phyloP scores from a whole-genome alignment of 768 basidiomycete genomes.

The Pleurotus tuoliensis region DNA sequence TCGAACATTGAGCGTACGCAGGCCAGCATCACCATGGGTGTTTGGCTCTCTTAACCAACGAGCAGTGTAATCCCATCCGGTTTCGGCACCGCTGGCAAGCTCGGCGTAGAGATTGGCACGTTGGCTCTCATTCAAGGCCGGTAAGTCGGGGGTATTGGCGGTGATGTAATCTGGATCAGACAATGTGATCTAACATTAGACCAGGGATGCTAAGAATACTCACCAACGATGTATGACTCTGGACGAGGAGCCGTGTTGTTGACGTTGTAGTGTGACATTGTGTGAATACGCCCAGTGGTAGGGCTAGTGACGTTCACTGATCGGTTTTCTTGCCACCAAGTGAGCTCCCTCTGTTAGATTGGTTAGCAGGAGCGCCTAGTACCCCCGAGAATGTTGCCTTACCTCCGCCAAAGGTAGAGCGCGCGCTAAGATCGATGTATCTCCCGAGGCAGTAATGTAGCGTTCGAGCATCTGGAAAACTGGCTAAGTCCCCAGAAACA shows the following conservation, averaged over 20 bases:
- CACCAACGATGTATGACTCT: slow-evolving; percentile 71
- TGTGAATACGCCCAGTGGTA: slow-evolving; percentile 60
- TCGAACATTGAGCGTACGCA: slow-evolving; percentile 69
- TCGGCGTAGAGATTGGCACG: slow-evolving; percentile 74
- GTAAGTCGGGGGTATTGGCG: slow-evolving; percentile 59
- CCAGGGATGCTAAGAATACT: slow-evolving; percentile 9
- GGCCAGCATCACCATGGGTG: slow-evolving; percentile 42
- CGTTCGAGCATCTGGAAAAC: slow-evolving; percentile 72
- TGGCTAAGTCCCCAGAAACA: background rate
- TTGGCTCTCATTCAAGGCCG: slow-evolving; percentile 55
- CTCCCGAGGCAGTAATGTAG: slow-evolving; percentile 72
- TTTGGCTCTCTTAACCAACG: slow-evolving; percentile 41
- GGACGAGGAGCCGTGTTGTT: slow-evolving; percentile 85
- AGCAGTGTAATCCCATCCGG: slow-evolving; percentile 60
- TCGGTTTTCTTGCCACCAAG: slow-evolving; percentile 81
- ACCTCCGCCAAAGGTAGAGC: slow-evolving; percentile 86
- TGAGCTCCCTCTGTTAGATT: slow-evolving; percentile 59
- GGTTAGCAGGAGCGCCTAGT: background rate
- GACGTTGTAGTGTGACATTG: slow-evolving; percentile 71
- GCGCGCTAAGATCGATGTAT: slow-evolving; percentile 68
- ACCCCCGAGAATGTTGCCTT: slow-evolving; percentile 10
- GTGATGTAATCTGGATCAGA: slow-evolving; percentile 65
- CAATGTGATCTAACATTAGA: slow-evolving; percentile 2
- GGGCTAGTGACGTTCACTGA: slow-evolving; percentile 65
- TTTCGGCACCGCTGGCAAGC: slow-evolving; percentile 86